Evolutionary conservation across 1,139 yeast species (phyloP), one percentile per base, ranked within the genome.

Genomic region (Arxiozyma bovina): DNA sequence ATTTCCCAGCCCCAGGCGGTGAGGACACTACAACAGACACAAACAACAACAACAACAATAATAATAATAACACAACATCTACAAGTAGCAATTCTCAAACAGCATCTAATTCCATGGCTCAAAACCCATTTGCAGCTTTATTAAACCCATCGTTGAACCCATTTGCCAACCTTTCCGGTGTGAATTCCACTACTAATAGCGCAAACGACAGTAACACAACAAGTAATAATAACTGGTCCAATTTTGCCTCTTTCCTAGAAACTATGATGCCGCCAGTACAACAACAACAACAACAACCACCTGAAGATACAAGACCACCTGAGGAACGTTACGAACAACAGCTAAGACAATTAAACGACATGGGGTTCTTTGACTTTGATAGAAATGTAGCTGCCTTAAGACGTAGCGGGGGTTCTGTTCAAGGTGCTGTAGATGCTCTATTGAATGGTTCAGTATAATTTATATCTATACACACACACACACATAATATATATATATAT

Each of bases 381-480:
- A 79, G 88, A 63, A 93, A 93, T 66, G 90, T 93, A 21, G 84
- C 84, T 27, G 98, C 98, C 1, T 77, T 93, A 65, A 82, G 97
- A 74, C 82, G 98, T 73, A 82, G 94, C 55, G 98, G 98, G 27
- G 99, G 99, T 15, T 87, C 91, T 62, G 98, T 93, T 21, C 96
- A 93, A 72, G 98, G 98, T 45, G 99, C 99, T 17, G 78, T 93
- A 55, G 97, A 91, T 70, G 87, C 89, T 57, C 76, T 93, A 64
- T 78, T 93, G 57, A 85, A 78, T 60, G 86, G 85, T 42, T 61
- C 61, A 45, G 69, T 66, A 22, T 67, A 60, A 56, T 21, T 2
- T 21, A n/a, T 18, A 23, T 44, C 34, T 44, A 23, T 44, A 15
- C 3, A 25, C 9, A 11, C 8, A 21, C 25, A 38, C 45, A 43